Evolutionary conservation across 257 asterid species (phyloP), one percentile per base, ranked within the genome.

Genomic region (Haberlea rhodopensis): DNA sequence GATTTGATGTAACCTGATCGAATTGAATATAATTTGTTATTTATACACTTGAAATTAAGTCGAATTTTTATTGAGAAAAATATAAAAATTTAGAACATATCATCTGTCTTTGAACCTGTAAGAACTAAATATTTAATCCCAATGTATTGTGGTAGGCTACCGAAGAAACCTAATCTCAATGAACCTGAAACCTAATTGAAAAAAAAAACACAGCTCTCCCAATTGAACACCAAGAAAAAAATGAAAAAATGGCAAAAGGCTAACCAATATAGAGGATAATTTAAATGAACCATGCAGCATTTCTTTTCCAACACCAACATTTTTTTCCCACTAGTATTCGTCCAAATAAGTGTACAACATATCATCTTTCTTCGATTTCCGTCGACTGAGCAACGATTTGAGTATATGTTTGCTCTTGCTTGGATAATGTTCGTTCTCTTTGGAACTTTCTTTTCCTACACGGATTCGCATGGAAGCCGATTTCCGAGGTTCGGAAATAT

Each of bases 321-420:
- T 57, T 73, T 21, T 63, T 6, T n/a, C n/a, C 34, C 58, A 71
- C 73, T 66, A 87, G 63, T 92, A 92, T 75, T 89, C 99, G 76
- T 92, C 97, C 79, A 92, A 72, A 71, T 89, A 92, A 57, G 91
- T 89, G 73, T 87, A 92, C 43, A 89, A 70, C 48, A 54, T 79
- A 24, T 92, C 98, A 45, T 92, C 98, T 77, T 89, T 87, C 95
- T 87, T 92, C 3, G 96, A 87, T 77, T 85, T 92, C 70, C 94
- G 87, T 51, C 97, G 81, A 80, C 88, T 89, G 22, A 92, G 95
- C 80, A 89, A 75, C 23, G 96, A 77, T 71, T 89, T 89, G 61
- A 92, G 96, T 46, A 92, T 83, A 2, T 94, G 96, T 74, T 92
- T 92, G 57, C 99, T 85, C 71, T 84, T 89, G 89, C 96, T 85